Evolutionary conservation across 257 asterid genomes (phyloP).

Genomic region (Solanum arcanum): DNA sequence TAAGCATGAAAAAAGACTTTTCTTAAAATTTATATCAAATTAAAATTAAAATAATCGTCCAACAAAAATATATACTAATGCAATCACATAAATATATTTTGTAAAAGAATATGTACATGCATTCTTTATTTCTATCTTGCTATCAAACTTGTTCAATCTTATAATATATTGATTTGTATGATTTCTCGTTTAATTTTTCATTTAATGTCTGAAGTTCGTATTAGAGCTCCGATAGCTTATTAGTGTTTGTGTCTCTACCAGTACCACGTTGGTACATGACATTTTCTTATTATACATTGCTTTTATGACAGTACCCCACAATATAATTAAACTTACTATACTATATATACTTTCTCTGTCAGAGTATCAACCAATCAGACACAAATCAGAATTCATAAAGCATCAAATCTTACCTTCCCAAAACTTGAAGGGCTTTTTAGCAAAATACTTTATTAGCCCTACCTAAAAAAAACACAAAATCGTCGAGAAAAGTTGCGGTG

Average conservation of each 20-base stretch:
- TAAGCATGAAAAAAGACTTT: no score
- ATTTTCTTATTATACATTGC: background rate
- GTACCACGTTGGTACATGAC: background rate
- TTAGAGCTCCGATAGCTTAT: fast-evolving
- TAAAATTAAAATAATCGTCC: background rate
- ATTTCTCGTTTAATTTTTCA: no score
- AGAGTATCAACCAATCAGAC: background rate
- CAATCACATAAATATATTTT: background rate
- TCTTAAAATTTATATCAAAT: background rate
- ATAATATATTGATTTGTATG: no score
- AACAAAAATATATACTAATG: no score
- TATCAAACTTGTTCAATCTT: no score
- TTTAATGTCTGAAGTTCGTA: background rate
- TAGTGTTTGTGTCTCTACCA: background rate
- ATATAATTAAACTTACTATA: background rate
- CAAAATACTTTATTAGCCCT: background rate
- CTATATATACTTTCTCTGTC: background rate
- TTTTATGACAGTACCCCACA: background rate
- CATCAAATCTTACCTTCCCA: background rate
- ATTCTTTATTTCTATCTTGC: no score
- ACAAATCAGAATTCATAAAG: background rate
- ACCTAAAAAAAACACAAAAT: background rate
- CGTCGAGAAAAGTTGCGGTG: no score
- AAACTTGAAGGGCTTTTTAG: background rate
- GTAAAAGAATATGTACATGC: fast-evolving